Base-by-base conservation (phyloP, 495 filamentous ascomycete genomes). In the Sabuloglossum arenarium region DNA sequence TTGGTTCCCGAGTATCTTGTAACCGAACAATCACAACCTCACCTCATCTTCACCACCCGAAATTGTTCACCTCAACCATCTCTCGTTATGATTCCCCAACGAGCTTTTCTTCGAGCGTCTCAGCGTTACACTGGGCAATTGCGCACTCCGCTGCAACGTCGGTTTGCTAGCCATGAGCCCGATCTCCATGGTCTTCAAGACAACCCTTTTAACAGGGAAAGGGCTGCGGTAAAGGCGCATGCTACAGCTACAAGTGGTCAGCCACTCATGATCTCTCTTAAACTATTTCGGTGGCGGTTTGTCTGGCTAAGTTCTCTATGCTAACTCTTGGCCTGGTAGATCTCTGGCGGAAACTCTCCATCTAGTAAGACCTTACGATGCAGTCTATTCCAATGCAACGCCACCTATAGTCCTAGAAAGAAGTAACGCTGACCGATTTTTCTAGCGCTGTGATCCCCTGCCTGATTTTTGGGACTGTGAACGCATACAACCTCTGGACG, bases 281-380 rank as follows among this genome's bases (percentile, higher is more conserved):
- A 8, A 60, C 19, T 37, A 39, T 39, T 53, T 60, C 58, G 29
- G 16, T n/a, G 23, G 53, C 34, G 24, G 4, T 51, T 59, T 51
- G 57, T 56, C 29, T 34, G 21, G 28, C 19, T n/a, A 37, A 46
- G 54, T 28, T 37, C 28, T 52, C 37, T 59, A 59, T 50, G 61
- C 68, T 72, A 56, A 74, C 63, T 32, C 16, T 56, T 23, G 34
- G 54, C 29, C 60, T 43, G 56, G 54, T 68, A 96, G 89, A 85
- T 66, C 80, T 91, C 61, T 96, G 89, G 89, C 79, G 80, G 70
- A 95, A 90, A 75, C 81, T 95, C 54, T 88, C 85, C 57, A 77
- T 94, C 74, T 95, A 84, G 89, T 95, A 82, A 53, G 21, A 55
- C 55, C 54, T 43, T 30, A 49, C 29, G 10, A 50, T 32, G 53